Evolutionary conservation across 139 green algal genomes (phyloP), one percentile per base, ranked within the genome.

Genomic region (Penium margaritaceum): DNA sequence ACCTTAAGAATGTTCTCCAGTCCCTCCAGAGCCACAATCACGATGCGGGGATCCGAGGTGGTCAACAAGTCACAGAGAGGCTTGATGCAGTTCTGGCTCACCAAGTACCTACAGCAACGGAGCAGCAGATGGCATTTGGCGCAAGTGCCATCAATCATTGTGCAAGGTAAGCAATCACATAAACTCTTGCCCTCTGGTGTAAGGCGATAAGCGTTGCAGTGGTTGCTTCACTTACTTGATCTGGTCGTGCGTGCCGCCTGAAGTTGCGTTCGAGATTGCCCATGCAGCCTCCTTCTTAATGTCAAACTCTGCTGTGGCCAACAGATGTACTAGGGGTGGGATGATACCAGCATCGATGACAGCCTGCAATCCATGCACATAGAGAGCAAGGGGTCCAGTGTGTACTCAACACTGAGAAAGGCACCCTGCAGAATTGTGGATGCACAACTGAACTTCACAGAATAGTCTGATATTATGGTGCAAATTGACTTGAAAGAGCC

Each of bases 1-100:
- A 96, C 91, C 87, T 97, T 97, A 24, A 99, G 87, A 72, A 99
- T 99, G 86, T 99, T 99, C 85, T 99, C 95, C 61, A 99, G 81
- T 14, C 91, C 94, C 80, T 99, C 95, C 36, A 99, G 77, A 2
- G 93, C 95, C n/a, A 99, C 95, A 0, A 89, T 96, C 38, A 99
- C 87, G 68, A 99, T 97, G 65, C 90, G 86, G 3, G 87, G 83
- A 82, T 99, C 95, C 0, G 85, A 85, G 67, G 87, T 90, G 12
- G 70, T 88, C 51, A 99, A 88, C 78, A 97, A 84, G 74, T 98
- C 93, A 80, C 95, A 98, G 41, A 99, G 84, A 3, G 95, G 95
- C 77, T 89, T 90, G 74, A 99, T 96, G 84, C 84, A 92, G 46
- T 88, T 89, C n/a, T 83, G 72, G 5, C 85, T 67, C 7, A 98